Percentiles rank a stretch among this genome's conserved stretches.
These are phyloP conservation scores for Coprinopsis strossmayeri DNA, from an alignment of 768 basidiomycete genomes.

Conservation along the genomic window DNA sequence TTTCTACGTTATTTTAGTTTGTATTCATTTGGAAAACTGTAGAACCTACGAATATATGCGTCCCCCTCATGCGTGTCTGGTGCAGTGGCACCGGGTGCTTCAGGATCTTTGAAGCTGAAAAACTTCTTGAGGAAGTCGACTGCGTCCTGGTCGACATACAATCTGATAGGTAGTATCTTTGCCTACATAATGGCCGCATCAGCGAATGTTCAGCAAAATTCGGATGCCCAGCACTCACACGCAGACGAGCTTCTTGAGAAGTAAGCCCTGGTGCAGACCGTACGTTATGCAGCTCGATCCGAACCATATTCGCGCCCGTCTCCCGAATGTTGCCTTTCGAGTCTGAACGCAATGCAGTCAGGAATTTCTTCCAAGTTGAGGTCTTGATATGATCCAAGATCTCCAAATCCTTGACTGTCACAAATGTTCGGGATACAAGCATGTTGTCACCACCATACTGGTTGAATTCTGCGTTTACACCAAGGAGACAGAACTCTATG, in stretches of 20 bases:
- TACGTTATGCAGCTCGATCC: slow-evolving; percentile 70
- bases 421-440: slow-evolving; percentile 59
- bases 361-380: slow-evolving; percentile 97
- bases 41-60: slow-evolving; percentile 27
- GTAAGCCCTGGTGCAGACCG: slow-evolving; percentile 62
- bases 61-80: slow-evolving; percentile 37
- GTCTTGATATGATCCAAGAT: slow-evolving; percentile 98
- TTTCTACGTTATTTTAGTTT: slow-evolving; percentile 44
- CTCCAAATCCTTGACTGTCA: slow-evolving; percentile 68
- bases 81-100: slow-evolving; percentile 26
- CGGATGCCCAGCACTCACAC: too few species aligned
- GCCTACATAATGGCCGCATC: slow-evolving; percentile 41
- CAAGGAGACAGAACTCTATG: slow-evolving; percentile 76
- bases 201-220: too few species aligned
- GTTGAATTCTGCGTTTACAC: slow-evolving; percentile 61
- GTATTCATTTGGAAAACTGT: background rate
- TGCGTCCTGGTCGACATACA: slow-evolving; percentile 98
- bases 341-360: slow-evolving; percentile 81
- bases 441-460: slow-evolving; percentile 49
- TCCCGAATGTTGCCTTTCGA: slow-evolving; percentile 84
- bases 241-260: slow-evolving; percentile 72
- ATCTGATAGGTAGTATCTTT: slow-evolving; percentile 81
- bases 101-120: slow-evolving; percentile 77
- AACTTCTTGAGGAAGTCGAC: slow-evolving; percentile 97
- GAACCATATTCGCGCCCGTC: slow-evolving; percentile 92